Percentiles rank a stretch among this genome's conserved stretches.
These are phyloP conservation scores for Thelephora ganbajun DNA, from an alignment of 768 basidiomycete genomes.

Conservation along the genomic window DNA sequence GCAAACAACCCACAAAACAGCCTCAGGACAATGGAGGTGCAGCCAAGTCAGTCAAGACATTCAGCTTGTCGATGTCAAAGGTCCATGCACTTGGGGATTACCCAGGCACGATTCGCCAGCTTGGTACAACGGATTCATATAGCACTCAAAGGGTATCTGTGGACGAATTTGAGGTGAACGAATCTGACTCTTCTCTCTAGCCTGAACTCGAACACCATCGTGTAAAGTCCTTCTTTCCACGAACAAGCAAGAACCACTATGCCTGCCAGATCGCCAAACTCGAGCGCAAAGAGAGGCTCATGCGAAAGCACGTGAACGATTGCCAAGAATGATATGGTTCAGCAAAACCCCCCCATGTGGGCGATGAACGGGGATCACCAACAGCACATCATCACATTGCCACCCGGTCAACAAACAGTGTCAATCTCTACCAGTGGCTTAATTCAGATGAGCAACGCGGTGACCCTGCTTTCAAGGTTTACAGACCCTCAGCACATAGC, in stretches of 20 bases:
- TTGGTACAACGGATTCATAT: slow-evolving; percentile 24
- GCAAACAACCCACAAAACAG: background rate
- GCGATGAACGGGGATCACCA: too few species aligned
- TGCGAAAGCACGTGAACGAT: background rate
- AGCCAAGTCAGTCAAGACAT: slow-evolving; percentile 1
- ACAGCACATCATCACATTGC: background rate
- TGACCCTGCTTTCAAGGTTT: slow-evolving; percentile 9
- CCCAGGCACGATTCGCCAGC: slow-evolving; percentile 9
- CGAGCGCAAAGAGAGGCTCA: slow-evolving; percentile 7
- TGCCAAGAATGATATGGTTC: background rate
- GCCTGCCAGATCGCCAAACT: slow-evolving; percentile 12
- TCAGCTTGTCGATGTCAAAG: slow-evolving; percentile 23
- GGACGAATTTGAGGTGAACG: background rate
- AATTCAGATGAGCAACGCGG: background rate
- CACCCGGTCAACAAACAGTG: background rate
- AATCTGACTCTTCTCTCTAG: slow-evolving; percentile 7
- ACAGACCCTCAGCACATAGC: background rate
- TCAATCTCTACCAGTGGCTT: background rate
- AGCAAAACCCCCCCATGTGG: background rate
- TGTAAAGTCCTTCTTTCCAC: slow-evolving; percentile 16
- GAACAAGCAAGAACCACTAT: slow-evolving; percentile 13
- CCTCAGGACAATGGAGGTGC: background rate
- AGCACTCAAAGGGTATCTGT: slow-evolving; percentile 19
- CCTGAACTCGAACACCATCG: slow-evolving; percentile 20
- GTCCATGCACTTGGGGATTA: slow-evolving; percentile 24